Conservation (phyloP, 2,329 filamentous ascomycete genomes). For the Calonectria crousiana region DNA sequence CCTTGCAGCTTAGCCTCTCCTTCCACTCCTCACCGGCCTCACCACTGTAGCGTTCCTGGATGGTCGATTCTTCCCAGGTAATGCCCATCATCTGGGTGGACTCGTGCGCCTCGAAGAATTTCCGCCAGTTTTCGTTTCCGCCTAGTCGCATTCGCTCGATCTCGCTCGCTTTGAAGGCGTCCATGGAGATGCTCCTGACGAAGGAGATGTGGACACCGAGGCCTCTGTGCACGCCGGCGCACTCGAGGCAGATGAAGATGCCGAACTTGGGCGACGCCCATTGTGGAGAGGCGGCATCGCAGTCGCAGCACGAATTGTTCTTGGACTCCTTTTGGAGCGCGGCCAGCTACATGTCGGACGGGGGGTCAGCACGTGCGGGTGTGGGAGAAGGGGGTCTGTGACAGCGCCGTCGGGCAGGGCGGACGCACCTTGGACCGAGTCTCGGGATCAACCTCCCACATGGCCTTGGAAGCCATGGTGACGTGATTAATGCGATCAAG, state of each 20-base stretch:
- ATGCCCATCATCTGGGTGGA: slow-evolving; percentile 75
- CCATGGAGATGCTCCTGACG: slow-evolving; percentile 97
- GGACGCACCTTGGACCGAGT: slow-evolving; percentile 88
- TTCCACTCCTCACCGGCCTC: slow-evolving; percentile 97
- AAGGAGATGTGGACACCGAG: slow-evolving; percentile 99
- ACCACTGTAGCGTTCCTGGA: slow-evolving; percentile 89
- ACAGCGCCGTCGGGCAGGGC: slow-evolving; percentile 20
- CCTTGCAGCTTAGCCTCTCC: slow-evolving; percentile 86
- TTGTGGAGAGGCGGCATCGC: slow-evolving; percentile 94
- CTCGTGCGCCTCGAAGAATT: slow-evolving; percentile 84
- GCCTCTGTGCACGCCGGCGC: slow-evolving; percentile 93
- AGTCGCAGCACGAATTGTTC: slow-evolving; percentile 95
- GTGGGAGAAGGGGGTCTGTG: slow-evolving; percentile 17
- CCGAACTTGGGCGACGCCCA: slow-evolving; percentile 98
- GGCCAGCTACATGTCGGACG: slow-evolving; percentile 72
- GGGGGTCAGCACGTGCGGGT: slow-evolving; percentile 30
- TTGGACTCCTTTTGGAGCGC: slow-evolving; percentile 90
- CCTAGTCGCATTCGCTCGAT: slow-evolving; percentile 94
- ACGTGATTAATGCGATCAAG: slow-evolving; percentile 25
- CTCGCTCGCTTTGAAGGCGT: slow-evolving; percentile 94
- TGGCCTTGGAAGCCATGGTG: slow-evolving; percentile 76
- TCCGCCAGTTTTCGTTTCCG: slow-evolving; percentile 88
- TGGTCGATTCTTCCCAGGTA: slow-evolving; percentile 87
- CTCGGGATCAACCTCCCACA: slow-evolving; percentile 99
- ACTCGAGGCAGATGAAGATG: slow-evolving; percentile 97